Base-by-base conservation (phyloP, 495 filamentous ascomycete species). In the Tuber umbilicatum region DNA sequence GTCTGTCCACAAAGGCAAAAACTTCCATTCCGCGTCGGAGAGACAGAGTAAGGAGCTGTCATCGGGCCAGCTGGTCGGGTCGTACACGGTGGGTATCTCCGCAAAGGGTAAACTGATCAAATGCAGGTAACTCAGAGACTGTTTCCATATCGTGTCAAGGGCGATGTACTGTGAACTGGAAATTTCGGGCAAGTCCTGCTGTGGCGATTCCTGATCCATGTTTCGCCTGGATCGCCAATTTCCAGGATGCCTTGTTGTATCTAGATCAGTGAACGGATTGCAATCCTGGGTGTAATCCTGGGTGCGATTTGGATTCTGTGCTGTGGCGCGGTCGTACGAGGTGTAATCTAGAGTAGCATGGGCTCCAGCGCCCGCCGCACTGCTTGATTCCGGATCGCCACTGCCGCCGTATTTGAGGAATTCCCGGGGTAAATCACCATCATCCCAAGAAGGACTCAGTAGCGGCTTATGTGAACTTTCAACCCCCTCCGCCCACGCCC, bases 1-100 rank as follows among this genome's bases (percentile, higher is more conserved):
- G 5, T 86, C 88, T 0, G 87, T 87, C 86, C 86, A 89, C 16
- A 89, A 76, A 0, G 88, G 87, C 5, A 89, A 82, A 68, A 84
- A 89, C 37, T 84, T 85, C 74, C 81, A 87, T 74, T 90, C 87
- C 9, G 85, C 81, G 0, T 88, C 85, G 2, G 79, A 76, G 1
- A 90, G 82, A 60, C 85, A 86, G 31, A 84, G 83, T 0, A 90
- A 40, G 40, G 70, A n/a, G 45, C 67, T 40, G 27, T 70, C 77
- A 37, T 60, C 76, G 1, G 55, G 72, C 31, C 70, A 70, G 19
- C 42, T 40, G 2, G 69, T 38, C 40, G 77, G 77, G 12, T 74
- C 69, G 45, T 74, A 78, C 40, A 72, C 78, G 23, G 72, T 79
- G 9, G 75, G 76, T 19, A 79, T 39, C 31, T 78, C 70, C 5